Conservation (phyloP, 805 yeast genomes). For the Candida ficus region DNA sequence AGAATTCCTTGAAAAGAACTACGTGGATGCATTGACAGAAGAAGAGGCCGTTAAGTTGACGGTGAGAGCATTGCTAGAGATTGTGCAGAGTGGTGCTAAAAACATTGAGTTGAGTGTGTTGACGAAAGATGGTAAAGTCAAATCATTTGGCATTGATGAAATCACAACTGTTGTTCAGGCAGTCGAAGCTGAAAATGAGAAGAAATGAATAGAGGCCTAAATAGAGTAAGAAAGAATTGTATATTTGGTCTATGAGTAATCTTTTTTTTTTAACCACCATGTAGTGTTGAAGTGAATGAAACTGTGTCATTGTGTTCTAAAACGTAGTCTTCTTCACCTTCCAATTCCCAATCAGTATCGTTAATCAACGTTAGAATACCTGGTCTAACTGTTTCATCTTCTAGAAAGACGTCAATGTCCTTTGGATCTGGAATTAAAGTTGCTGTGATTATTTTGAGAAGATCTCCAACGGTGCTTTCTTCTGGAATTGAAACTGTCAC, state of each 20-base stretch:
- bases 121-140: constrained; percentile 60
- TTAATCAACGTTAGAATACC: constrained; percentile 89
- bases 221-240: too few relatives aligned
- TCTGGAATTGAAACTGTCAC: constrained; percentile 43
- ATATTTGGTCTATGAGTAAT: too few relatives aligned
- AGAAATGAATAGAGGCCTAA: not conserved
- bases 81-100: constrained; percentile 96
- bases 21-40: constrained; percentile 54
- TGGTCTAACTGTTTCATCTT: constrained; percentile 79
- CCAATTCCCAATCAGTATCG: constrained; percentile 96
- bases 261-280: constrained; percentile 65
- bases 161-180: constrained; percentile 71
- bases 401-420: constrained; percentile 71
- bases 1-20: constrained; percentile 90
- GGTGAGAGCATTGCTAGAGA: constrained; percentile 84
- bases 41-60: constrained; percentile 75
- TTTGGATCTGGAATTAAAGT: constrained; percentile 54
- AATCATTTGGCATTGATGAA: constrained; percentile 60
- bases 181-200: constrained; percentile 51
- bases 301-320: constrained; percentile 71
- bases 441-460: constrained; percentile 49
- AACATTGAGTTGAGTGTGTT: constrained; percentile 91
- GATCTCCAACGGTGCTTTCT: constrained; percentile 36
- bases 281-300: constrained; percentile 88
- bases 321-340: constrained; percentile 80